Evolutionary conservation across 164 flowering plant genomes (phyloP), one percentile per base, ranked within the genome.

Genomic region (Platanus orientalis): DNA sequence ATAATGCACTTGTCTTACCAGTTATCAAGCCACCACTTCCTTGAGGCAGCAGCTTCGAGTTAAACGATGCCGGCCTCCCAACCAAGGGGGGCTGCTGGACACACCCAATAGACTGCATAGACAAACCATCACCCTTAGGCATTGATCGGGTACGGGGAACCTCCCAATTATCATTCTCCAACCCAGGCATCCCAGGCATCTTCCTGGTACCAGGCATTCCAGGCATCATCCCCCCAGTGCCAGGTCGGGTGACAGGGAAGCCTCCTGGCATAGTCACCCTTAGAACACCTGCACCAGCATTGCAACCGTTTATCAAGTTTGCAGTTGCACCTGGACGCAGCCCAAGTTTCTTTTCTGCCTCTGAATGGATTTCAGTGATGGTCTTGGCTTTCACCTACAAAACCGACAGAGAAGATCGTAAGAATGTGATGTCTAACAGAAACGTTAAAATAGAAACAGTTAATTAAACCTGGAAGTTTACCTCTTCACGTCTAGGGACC

Each of bases 401-500:
- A 54, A 55, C 24, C 19, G n/a, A n/a, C n/a, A n/a, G n/a, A n/a
- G n/a, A 66, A 59, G 40, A 40, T 21, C 24, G 32, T 2, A 29
- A 61, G 32, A 23, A 25, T 21, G 24, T 54, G 17, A 48, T n/a
- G 54, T 7, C 4, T 14, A 6, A 32, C 13, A 28, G 10, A 48
- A 29, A 19, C 20, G 27, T 23, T n/a, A 3, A 7, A 21, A 24
- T 16, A 51, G 16, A 7, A 12, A 16, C 20, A 45, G 16, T 7
- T 25, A 3, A 28, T 4, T 23, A 56, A 14, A 58, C 26, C 20
- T n/a, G 29, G 58, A 16, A 62, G 50, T 32, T 57, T 68, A 89
- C 97, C 96, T 92, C 94, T 73, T 95, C 96, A 24, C 96, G 88
- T 58, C 97, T 82, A 0, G 99, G 97, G 57, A 92, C 81, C 97